Conservation (phyloP, 2,329 filamentous ascomycete species). For the Cladosporium sp. region DNA sequence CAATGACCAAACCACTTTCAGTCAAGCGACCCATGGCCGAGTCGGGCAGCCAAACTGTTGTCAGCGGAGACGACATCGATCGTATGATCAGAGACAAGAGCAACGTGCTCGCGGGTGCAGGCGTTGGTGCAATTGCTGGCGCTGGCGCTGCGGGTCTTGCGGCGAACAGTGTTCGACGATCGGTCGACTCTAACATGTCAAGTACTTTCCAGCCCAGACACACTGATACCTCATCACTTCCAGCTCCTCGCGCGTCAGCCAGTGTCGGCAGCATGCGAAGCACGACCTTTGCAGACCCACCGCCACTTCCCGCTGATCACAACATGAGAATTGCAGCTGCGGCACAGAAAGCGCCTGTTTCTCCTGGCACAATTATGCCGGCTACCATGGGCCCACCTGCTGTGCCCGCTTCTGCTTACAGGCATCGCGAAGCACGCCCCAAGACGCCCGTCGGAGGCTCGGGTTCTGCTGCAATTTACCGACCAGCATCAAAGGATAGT, state of each 20-base stretch:
- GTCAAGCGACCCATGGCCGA: conserved; percentile 50
- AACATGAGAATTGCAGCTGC: conserved; percentile 82
- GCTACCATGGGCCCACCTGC: conserved; percentile 79
- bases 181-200: conserved; percentile 24
- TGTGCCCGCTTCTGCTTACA: conserved; percentile 75
- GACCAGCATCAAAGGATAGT: conserved; percentile 41
- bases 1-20: conserved; percentile 20
- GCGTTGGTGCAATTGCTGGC: conserved; percentile 17
- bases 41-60: conserved; percentile 76
- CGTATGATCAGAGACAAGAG: conserved; percentile 65
- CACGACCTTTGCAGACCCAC: conserved; percentile 41
- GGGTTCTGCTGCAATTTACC: conserved; percentile 25
- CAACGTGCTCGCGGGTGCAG: conserved; percentile 23
- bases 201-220: conserved; percentile 18
- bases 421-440: conserved; percentile 37
- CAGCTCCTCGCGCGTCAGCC: conserved; percentile 57
- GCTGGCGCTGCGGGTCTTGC: conserved; percentile 6
- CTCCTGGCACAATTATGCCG: conserved; percentile 37
- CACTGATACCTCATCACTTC: conserved; percentile 26
- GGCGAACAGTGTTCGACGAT: conserved; percentile 15
- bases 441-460: conserved; percentile 32
- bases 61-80: conserved; percentile 83
- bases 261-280: conserved; percentile 70
- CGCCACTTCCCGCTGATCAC: conserved; percentile 79
- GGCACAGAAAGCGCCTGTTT: conserved; percentile 56